Evolutionary conservation across 176 grass and related monocot species (phyloP).

Genomic region (Cenchrus fungigraminus): DNA sequence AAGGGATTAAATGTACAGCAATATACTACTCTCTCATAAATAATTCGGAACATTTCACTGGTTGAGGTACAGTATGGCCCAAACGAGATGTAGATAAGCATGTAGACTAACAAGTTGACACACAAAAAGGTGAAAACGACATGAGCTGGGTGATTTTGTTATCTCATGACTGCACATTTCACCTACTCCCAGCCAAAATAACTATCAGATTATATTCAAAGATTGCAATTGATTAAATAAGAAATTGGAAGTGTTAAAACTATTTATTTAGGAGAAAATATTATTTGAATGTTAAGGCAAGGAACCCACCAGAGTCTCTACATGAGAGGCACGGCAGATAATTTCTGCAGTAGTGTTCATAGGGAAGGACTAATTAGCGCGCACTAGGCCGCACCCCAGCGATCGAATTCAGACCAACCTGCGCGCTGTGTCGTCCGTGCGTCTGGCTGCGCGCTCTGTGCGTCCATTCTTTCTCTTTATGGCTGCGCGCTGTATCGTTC

Average conservation of each 20-base stretch:
- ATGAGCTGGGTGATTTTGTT: neutral
- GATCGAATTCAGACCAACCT: no score
- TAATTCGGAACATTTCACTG: neutral
- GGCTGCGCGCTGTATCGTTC: no score
- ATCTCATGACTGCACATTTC: neutral
- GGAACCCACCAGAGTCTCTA: neutral
- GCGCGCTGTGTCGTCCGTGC: no score
- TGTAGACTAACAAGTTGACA: slow-evolving; percentile 21
- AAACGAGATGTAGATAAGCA: neutral
- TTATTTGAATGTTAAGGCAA: slow-evolving; percentile 27
- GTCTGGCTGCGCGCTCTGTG: no score
- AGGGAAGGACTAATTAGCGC: neutral
- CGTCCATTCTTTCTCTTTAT: no score
- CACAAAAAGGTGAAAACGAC: neutral
- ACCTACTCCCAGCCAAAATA: neutral
- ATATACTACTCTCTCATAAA: neutral
- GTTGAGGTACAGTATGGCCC: neutral
- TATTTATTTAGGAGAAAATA: neutral
- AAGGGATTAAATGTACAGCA: neutral
- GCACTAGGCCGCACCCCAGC: no score
- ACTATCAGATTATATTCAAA: neutral
- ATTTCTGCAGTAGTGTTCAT: neutral
- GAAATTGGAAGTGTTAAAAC: neutral
- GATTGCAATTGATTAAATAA: neutral
- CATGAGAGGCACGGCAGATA: neutral